These are phyloP conservation scores for Backusella psychrophila DNA, from an alignment of 192 early-diverging fungal species.

Conservation along the genomic window DNA sequence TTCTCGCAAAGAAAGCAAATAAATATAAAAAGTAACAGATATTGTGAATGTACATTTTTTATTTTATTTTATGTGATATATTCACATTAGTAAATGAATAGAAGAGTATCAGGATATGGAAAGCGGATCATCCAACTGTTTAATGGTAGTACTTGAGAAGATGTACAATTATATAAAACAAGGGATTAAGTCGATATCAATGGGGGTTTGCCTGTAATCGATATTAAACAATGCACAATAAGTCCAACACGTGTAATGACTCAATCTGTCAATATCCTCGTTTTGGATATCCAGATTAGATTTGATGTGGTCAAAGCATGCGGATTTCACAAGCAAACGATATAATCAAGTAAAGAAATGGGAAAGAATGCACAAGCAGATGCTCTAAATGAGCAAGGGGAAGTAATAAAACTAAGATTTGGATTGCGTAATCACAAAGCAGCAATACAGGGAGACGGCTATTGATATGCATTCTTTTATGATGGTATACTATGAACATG, in stretches of 20 bases:
- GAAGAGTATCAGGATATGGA: neutral
- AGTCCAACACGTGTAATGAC: neutral
- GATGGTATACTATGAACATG: neutral
- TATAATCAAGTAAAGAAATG: neutral
- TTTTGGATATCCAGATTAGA: neutral
- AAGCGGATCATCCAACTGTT: too few relatives aligned
- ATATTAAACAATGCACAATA: neutral
- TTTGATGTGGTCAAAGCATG: neutral
- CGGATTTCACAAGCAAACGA: neutral
- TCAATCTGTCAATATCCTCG: neutral
- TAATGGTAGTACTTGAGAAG: too few relatives aligned
- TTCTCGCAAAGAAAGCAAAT: slow-evolving; percentile 38
- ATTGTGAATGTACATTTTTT: neutral
- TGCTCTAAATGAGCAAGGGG: neutral
- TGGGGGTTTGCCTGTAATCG: neutral
- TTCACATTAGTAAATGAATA: neutral
- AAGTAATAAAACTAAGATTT: neutral
- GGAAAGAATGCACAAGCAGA: neutral
- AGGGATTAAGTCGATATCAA: neutral
- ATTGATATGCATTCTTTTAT: too few relatives aligned
- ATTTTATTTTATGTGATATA: neutral
- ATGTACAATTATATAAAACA: too few relatives aligned
- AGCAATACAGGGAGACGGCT: neutral
- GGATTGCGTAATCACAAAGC: neutral
- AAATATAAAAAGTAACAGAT: slow-evolving; percentile 4